Evolutionary conservation across 2,329 filamentous ascomycete genomes (phyloP), one percentile per base, ranked within the genome.

Genomic region (Sphaerostilbella broomeana): DNA sequence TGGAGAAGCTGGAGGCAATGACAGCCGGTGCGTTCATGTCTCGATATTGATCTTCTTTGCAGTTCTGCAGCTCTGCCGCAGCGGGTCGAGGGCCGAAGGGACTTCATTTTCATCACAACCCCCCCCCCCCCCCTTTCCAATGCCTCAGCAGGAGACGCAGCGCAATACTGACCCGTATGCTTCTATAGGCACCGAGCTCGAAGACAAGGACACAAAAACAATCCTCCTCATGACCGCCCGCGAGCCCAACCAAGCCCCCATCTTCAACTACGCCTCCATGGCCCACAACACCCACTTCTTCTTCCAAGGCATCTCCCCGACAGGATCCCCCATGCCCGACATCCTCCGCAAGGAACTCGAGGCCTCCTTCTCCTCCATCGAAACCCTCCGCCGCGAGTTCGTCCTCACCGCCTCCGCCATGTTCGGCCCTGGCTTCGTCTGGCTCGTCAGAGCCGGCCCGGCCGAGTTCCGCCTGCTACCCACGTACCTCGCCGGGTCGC

Each of bases 221-320:
- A 79, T 95, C 56, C 65, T 85, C 56, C 71, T 90, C 55, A 71
- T 78, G 55, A 82, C 82, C 43, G 85, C 90, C 44, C 86, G 88
- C 62, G 77, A 92, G 55, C 83, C 90, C 30, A 72, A 73, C 51
- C 72, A 76, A 47, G 92, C 92, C 28, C 73, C 81, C 52, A 70
- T 83, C 59, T 98, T 98, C 79, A 98, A 97, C 75, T 79, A 94
- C 62, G 92, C 92, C 62, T 94, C 86, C 53, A 94, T 94, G 85
- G 86, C 87, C 40, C 84, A 86, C 73, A 97, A 97, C 77, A 95
- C 79, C 61, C 69, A 79, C 59, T 83, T 87, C 70, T 90, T 87
- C 76, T 89, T 90, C 73, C 61, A 75, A 51, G 64, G 71, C 55
- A 58, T 68, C 47, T 53, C 60, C 39, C 63, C 64, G 40, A 38